Conservation (phyloP, 306 rosid genomes). For the Hippophae tibetana region DNA sequence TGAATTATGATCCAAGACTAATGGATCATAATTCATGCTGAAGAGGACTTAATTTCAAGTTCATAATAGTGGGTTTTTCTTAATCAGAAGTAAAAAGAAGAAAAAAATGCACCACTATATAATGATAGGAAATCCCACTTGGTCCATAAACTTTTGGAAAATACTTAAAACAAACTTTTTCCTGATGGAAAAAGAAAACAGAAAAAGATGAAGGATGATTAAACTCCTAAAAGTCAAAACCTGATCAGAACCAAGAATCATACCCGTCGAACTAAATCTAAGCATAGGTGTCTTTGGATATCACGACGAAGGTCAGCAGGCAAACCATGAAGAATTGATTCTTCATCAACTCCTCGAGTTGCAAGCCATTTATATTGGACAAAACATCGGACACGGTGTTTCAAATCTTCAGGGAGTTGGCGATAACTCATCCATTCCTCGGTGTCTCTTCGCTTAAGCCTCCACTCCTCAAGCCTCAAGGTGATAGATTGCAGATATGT, state of each 20-base stretch:
- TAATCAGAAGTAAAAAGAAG: too few species aligned
- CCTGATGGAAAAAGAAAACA: not conserved
- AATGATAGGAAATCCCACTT: too few species aligned
- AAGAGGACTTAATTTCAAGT: too few species aligned
- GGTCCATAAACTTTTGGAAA: too few species aligned
- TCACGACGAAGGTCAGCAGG: conserved; percentile 97
- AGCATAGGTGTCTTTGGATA: conserved; percentile 87
- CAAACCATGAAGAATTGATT: conserved; percentile 64
- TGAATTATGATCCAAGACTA: too few species aligned
- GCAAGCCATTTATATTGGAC: conserved; percentile 95
- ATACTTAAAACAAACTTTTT: too few species aligned
- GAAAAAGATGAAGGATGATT: conserved; percentile 2
- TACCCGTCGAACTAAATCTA: conserved; percentile 93
- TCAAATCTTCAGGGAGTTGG: conserved; percentile 94
- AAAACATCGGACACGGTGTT: conserved; percentile 60
- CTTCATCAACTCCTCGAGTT: conserved; percentile 94
- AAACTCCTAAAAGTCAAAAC: conserved; percentile 8
- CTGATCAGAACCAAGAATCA: conserved; percentile 22
- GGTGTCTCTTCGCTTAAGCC: conserved; percentile 89
- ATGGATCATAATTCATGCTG: too few species aligned
- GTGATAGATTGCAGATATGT: conserved; percentile 94
- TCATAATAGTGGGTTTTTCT: too few species aligned
- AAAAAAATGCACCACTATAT: too few species aligned
- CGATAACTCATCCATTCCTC: conserved; percentile 99
- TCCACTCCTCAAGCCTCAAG: conserved; percentile 94